These are phyloP conservation scores for Capsella bursapastoris DNA, from an alignment of 345 rosid species.

Conservation along the genomic window DNA sequence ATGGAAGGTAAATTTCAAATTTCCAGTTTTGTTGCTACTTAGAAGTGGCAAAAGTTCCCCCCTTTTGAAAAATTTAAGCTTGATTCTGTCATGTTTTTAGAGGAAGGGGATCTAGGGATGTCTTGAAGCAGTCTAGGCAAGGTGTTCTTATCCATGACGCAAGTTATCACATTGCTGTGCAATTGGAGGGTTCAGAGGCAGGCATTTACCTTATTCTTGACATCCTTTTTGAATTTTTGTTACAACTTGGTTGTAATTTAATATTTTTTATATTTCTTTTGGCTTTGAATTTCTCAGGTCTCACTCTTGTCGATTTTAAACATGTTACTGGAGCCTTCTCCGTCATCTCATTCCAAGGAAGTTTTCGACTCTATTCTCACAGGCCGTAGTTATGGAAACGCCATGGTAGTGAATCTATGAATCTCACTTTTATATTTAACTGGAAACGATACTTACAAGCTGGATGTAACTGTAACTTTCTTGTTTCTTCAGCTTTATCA, in stretches of 20 bases:
- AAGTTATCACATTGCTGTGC: constrained; percentile 64
- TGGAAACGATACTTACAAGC: background rate
- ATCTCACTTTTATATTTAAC: background rate
- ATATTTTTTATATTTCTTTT: constrained; percentile 13
- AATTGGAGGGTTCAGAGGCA: constrained; percentile 82
- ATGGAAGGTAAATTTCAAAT: constrained; percentile 64
- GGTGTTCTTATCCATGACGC: constrained; percentile 84
- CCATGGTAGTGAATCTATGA: constrained; percentile 58
- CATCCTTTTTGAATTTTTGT: background rate
- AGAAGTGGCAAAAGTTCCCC: background rate
- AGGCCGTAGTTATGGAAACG: constrained; percentile 63
- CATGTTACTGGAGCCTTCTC: constrained; percentile 66
- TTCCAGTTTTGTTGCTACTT: constrained; percentile 4
- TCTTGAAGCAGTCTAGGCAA: constrained; percentile 66
- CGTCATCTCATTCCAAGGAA: constrained; percentile 49
- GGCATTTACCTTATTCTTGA: constrained; percentile 43
- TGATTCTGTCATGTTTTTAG: constrained; percentile 50
- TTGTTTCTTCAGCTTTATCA: constrained; percentile 67
- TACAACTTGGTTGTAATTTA: background rate
- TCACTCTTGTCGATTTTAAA: constrained; percentile 60
- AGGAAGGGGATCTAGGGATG: constrained; percentile 90
- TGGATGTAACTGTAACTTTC: background rate
- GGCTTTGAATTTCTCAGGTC: constrained; percentile 49
- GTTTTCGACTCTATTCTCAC: constrained; percentile 53
- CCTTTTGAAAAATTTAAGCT: background rate